Evolutionary conservation across 129 eudicot genomes (phyloP).

Genomic region (Artemisia argyi): DNA sequence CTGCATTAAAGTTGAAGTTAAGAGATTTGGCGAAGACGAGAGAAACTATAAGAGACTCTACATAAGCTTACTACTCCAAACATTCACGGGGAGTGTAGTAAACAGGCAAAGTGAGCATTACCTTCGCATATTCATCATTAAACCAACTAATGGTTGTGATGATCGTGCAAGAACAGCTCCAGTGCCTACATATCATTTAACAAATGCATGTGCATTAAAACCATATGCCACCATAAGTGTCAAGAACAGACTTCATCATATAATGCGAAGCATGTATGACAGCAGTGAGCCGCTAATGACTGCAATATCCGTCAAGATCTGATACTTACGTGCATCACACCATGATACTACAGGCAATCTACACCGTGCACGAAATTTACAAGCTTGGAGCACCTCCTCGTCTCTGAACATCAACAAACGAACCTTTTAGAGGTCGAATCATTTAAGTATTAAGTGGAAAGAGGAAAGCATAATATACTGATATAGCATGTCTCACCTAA

Average conservation of each 20-base stretch:
- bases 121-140: conserved; percentile 99
- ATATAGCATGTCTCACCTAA: conserved; percentile 50
- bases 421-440: neutral
- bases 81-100: neutral
- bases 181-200: conserved; percentile 43
- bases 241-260: neutral
- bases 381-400: conserved; percentile 88
- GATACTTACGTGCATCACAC: conserved; percentile 70
- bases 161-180: conserved; percentile 99
- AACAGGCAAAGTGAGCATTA: conserved; percentile 23
- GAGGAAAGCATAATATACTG: neutral
- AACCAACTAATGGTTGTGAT: conserved; percentile 95
- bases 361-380: conserved; percentile 91
- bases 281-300: neutral
- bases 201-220: conserved; percentile 16
- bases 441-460: neutral
- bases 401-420: conserved; percentile 55
- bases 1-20: conserved; percentile 44
- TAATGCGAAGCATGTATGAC: neutral
- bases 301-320: neutral
- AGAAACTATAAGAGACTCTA: conserved; percentile 7
- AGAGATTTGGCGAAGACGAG: conserved; percentile 1
- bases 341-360: conserved; percentile 91
- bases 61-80: conserved; percentile 12
- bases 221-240: conserved; percentile 1